A percentile compares a stretch with the other conserved stretches of the same genome.
Conservation (phyloP, 805 yeast species). For the Starmerella sirachaensis region DNA sequence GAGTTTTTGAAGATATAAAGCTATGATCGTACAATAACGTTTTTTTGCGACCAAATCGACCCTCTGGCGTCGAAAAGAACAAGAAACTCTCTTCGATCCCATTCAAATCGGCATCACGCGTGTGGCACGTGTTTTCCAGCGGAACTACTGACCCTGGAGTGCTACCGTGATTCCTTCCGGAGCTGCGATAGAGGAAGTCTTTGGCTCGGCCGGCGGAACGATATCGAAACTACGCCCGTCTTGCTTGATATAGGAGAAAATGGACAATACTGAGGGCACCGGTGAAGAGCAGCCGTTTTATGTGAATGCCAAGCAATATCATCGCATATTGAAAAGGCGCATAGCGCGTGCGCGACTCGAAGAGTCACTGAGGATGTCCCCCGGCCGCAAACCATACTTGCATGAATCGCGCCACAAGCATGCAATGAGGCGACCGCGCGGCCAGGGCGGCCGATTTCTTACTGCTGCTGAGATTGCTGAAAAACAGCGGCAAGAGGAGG, state of each 20-base stretch:
- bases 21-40: too few relatives aligned
- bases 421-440: conserved; percentile 98
- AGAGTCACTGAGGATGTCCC: conserved; percentile 72
- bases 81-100: too few relatives aligned
- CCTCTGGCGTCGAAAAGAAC: too few relatives aligned
- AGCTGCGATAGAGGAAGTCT: too few relatives aligned
- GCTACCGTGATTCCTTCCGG: too few relatives aligned
- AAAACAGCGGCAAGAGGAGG: conserved; percentile 5
- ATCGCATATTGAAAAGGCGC: conserved; percentile 83
- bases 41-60: too few relatives aligned
- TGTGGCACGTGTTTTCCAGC: too few relatives aligned
- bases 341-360: conserved; percentile 88
- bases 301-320: conserved; percentile 96
- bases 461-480: conserved; percentile 80
- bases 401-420: conserved; percentile 97
- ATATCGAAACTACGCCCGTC: too few relatives aligned
- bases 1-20: too few relatives aligned
- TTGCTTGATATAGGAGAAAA: neutral
- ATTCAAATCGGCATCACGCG: too few relatives aligned
- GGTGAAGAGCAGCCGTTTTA: conserved; percentile 80
- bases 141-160: too few relatives aligned
- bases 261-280: conserved; percentile 6
- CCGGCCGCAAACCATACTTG: conserved; percentile 84
- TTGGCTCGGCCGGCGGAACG: too few relatives aligned
- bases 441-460: conserved; percentile 94